Evolutionary conservation across 1,139 yeast species (phyloP).

Genomic region (Diutina scorzettiae): DNA sequence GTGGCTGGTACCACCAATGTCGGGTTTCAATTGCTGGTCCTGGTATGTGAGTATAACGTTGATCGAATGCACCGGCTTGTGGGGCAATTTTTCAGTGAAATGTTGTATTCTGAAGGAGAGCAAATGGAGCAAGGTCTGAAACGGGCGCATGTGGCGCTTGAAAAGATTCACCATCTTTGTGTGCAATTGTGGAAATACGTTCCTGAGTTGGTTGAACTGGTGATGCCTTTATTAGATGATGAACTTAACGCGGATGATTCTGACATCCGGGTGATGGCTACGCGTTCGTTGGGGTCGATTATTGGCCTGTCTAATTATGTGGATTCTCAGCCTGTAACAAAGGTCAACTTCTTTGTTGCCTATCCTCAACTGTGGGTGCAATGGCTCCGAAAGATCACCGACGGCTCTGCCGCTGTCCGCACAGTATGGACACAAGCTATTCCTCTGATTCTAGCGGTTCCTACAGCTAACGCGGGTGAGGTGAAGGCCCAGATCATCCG

Average conservation of each 20-base stretch:
- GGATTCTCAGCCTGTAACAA: neutral
- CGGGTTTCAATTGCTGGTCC: slow-evolving; percentile 55
- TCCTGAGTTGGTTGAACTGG: slow-evolving; percentile 65
- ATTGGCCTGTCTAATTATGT: slow-evolving; percentile 21
- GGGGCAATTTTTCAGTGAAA: slow-evolving; percentile 73
- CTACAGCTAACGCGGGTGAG: neutral
- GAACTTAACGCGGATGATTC: slow-evolving; percentile 67
- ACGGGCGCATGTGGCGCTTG: slow-evolving; percentile 21
- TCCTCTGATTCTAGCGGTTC: neutral
- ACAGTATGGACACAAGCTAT: slow-evolving; percentile 57
- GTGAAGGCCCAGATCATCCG: neutral
- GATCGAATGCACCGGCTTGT: slow-evolving; percentile 70
- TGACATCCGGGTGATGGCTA: slow-evolving; percentile 52
- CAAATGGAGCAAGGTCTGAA: slow-evolving; percentile 11
- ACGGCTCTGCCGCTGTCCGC: slow-evolving; percentile 54
- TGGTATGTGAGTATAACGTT: slow-evolving; percentile 57
- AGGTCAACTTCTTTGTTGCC: slow-evolving; percentile 42
- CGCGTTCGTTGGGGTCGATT: slow-evolving; percentile 62
- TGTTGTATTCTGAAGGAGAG: slow-evolving; percentile 37
- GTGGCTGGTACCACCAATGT: slow-evolving; percentile 30
- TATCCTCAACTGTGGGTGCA: slow-evolving; percentile 53
- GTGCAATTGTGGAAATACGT: slow-evolving; percentile 66
- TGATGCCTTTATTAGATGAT: slow-evolving; percentile 71
- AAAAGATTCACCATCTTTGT: slow-evolving; percentile 50
- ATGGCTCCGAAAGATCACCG: slow-evolving; percentile 71